Percentiles rank a stretch among this genome's conserved stretches.
phyloP scores from a whole-genome alignment of 768 basidiomycete genomes.

The Calvatia gigantea region DNA sequence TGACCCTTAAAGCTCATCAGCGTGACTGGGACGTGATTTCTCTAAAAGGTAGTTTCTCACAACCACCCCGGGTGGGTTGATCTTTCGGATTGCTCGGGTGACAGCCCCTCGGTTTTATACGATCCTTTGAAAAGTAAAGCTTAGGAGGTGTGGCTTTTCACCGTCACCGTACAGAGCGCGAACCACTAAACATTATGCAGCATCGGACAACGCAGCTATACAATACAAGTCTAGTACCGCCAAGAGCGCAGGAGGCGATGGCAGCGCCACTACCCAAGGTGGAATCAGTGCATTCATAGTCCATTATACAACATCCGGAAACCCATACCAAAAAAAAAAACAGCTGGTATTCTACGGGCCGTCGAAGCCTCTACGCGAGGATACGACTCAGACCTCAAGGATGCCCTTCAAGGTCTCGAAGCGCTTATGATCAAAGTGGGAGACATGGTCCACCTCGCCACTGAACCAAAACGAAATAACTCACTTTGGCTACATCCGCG shows the following conservation, averaged over 20 bases:
- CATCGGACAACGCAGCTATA: neutral
- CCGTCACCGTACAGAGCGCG: neutral
- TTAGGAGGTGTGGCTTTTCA: constrained; percentile 57
- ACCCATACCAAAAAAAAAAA: neutral
- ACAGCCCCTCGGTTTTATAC: constrained; percentile 86
- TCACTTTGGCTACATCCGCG: constrained; percentile 45
- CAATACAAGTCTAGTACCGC: neutral
- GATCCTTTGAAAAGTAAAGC: constrained; percentile 61
- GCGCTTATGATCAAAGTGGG: constrained; percentile 87
- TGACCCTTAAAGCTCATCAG: too few species aligned
- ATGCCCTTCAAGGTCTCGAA: constrained; percentile 85
- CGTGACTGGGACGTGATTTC: too few species aligned
- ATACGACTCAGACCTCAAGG: constrained; percentile 61
- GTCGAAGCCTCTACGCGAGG: constrained; percentile 68
- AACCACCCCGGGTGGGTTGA: constrained; percentile 13
- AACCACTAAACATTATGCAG: neutral
- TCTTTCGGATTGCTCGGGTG: constrained; percentile 49
- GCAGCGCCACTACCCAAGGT: neutral
- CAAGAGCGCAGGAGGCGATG: neutral
- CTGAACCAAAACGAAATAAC: constrained; percentile 82
- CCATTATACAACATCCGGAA: neutral
- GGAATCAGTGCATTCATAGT: constrained; percentile 14
- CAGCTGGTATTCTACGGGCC: constrained; percentile 79
- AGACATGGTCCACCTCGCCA: constrained; percentile 90
- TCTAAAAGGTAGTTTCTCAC: too few species aligned